Base-by-base conservation (phyloP, 768 basidiomycete species). In the Psilocybe tampanensis region DNA sequence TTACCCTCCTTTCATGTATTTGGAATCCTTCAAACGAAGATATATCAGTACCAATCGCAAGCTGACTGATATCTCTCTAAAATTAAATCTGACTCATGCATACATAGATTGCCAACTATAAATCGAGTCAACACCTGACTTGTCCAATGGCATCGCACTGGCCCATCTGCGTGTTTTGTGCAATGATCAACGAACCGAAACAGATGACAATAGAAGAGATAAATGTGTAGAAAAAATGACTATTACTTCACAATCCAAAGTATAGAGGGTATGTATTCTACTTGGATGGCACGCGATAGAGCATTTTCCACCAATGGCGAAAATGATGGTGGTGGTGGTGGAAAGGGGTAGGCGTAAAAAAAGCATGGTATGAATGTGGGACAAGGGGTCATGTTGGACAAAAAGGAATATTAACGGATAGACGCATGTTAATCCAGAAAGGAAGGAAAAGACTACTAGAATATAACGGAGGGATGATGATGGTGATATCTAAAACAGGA, bases 231-330 rank as follows among this genome's bases (percentile, higher is more conserved):
- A 48, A 9, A 48, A 45, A 47, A 47, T 29, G 39, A 53, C 44
- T 36, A 55, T 23, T 55, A 55, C 45, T 47, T 29, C 36, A 55
- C 43, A 49, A 63, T 65, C 64, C 64, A 42, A 61, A 62, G 61
- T 61, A 63, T 59, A 62, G 52, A 55, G 61, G 61, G 61, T 62
- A 63, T 63, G 60, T 65, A 65, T 55, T 54, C 54, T 65, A 65
- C 64, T 60, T 58, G 54, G 57, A 59, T 24, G 55, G 52, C 58
- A 61, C 41, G 55, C 56, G 43, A 47, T 39, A 43, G 36, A 57
- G 17, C 26, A 55, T 23, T 32, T 55, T 23, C 32, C 33, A 19
- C 11, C 22, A 26, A 47, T 18, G 34, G 33, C 23, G 47, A 44
- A 24, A 7, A 19, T 29, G 41, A 17, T 34, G 22, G 6, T 32